These are phyloP conservation scores for Glonium stellatum DNA, from an alignment of 495 filamentous ascomycete genomes.

Conservation along the genomic window DNA sequence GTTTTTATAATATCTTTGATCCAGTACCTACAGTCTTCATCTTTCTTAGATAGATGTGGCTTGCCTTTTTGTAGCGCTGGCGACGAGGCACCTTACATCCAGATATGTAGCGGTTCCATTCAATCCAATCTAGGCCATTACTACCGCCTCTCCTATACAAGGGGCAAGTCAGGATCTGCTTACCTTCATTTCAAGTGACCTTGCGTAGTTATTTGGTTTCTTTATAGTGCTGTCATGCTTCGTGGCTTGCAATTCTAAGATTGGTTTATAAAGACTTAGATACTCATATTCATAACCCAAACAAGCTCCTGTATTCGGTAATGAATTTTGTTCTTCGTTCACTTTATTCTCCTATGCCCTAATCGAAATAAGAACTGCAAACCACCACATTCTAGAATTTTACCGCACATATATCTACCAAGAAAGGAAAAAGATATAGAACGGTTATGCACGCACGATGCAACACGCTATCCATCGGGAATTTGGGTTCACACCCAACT, in stretches of 20 bases:
- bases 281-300: no score
- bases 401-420: background rate
- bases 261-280: no score
- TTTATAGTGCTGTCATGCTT: no score
- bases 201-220: no score
- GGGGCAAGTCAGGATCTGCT: no score
- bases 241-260: no score
- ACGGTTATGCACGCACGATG: no score
- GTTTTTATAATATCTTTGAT: background rate
- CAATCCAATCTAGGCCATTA: background rate
- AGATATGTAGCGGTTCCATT: background rate
- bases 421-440: background rate
- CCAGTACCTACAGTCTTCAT: background rate
- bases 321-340: background rate
- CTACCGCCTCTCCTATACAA: background rate
- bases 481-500: no score
- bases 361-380: background rate
- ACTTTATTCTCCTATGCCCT: background rate
- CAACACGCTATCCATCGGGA: no score
- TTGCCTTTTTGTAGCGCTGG: background rate
- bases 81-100: background rate
- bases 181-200: no score
- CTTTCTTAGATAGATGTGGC: background rate
- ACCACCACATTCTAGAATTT: background rate
- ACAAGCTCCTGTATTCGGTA: no score